These are phyloP conservation scores for Trichoderma sp. DNA, from an alignment of 2,329 filamentous ascomycete species.

Conservation along the genomic window DNA sequence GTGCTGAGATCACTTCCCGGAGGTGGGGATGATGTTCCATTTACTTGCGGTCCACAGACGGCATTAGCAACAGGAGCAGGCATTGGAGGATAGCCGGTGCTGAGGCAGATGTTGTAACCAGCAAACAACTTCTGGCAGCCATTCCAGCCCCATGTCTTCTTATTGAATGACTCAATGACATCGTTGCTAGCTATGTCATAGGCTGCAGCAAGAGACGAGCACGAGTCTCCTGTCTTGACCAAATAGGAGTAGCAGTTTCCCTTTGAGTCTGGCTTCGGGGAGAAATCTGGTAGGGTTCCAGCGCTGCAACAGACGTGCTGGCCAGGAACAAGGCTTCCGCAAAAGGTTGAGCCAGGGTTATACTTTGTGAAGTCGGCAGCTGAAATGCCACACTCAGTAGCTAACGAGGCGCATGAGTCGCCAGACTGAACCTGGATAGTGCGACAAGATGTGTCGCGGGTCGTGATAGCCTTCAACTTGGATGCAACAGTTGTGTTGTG, in stretches of 20 bases:
- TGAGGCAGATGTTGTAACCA: slow-evolving; percentile 34
- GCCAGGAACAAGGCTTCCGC: not conserved
- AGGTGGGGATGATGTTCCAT: slow-evolving; percentile 29
- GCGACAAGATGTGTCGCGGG: too few relatives aligned
- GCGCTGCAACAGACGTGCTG: not conserved
- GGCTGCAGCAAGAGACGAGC: not conserved
- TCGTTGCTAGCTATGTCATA: not conserved
- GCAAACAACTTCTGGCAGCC: slow-evolving; percentile 28
- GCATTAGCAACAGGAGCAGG: slow-evolving; percentile 31
- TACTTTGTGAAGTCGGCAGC: slow-evolving; percentile 26
- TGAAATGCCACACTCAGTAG: slow-evolving; percentile 26
- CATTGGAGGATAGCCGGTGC: slow-evolving; percentile 34
- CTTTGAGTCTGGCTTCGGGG: not conserved
- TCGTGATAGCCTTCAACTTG: too few relatives aligned
- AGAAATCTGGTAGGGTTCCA: not conserved
- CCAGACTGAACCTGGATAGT: slow-evolving; percentile 18
- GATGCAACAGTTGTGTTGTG: not conserved
- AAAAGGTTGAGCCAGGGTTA: slow-evolving; percentile 22
- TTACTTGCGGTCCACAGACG: slow-evolving; percentile 35
- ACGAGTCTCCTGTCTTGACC: not conserved
- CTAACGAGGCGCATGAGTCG: slow-evolving; percentile 26
- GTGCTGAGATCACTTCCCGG: slow-evolving; percentile 24
- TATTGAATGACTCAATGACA: slow-evolving; percentile 22
- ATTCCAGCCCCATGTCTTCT: slow-evolving; percentile 31
- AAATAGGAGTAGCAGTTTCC: not conserved